Evolutionary conservation across 495 filamentous ascomycete species (phyloP).

Genomic region (Saxophila tyrrhenica): DNA sequence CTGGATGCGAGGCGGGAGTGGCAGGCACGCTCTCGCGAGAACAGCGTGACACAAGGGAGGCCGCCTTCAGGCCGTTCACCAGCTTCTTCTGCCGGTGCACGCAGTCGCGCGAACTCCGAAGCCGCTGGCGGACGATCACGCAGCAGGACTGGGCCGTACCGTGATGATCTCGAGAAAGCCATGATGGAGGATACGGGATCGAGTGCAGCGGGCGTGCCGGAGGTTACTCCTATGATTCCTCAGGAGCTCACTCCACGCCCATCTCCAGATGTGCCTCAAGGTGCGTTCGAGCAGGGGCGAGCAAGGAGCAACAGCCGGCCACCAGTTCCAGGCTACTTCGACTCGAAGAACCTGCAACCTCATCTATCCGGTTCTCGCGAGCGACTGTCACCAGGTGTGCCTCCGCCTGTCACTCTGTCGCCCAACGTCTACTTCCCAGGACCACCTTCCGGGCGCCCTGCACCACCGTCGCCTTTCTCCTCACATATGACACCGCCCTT

Average conservation of each 20-base stretch:
- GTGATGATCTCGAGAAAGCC: conserved; percentile 31
- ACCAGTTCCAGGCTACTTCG: conserved; percentile 24
- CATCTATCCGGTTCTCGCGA: conserved; percentile 10
- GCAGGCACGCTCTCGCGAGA: conserved; percentile 14
- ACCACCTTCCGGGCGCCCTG: conserved; percentile 2
- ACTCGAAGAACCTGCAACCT: conserved; percentile 23
- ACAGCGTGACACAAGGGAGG: conserved; percentile 1
- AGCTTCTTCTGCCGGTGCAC: background rate
- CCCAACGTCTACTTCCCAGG: conserved; percentile 9
- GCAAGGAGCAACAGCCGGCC: conserved; percentile 11
- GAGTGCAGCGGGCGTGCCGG: conserved; percentile 7
- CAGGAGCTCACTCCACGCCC: conserved; percentile 11
- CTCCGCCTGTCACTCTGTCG: conserved; percentile 3
- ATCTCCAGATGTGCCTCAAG: conserved; percentile 22
- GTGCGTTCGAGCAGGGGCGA: conserved; percentile 3
- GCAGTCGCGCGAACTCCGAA: conserved; percentile 30
- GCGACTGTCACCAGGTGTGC: conserved; percentile 1
- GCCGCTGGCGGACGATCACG: conserved; percentile 27
- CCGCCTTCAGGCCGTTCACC: background rate
- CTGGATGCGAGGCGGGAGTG: background rate
- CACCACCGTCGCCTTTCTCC: conserved; percentile 1
- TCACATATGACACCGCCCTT: conserved; percentile 14
- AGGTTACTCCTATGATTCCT: conserved; percentile 13
- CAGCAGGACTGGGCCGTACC: conserved; percentile 29
- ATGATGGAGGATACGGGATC: conserved; percentile 28